Evolutionary conservation across 2,329 filamentous ascomycete species (phyloP), one percentile per base, ranked within the genome.

Genomic region (Colletotrichum godetiae): DNA sequence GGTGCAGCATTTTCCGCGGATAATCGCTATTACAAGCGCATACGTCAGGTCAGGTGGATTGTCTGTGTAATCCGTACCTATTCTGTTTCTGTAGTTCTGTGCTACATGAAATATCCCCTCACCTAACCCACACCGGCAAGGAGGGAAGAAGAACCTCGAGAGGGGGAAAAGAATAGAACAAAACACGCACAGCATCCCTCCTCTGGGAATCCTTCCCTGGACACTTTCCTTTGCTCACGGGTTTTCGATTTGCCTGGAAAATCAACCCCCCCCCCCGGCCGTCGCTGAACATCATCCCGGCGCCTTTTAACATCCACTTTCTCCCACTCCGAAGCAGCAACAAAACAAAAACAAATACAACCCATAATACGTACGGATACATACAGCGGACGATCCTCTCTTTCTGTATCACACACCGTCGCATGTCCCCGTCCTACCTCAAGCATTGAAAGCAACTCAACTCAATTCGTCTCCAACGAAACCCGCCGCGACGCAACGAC

Each of bases 381-480:
- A n/a, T 55, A 27, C 27, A 4, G 27, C 27, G 27, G 56, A 4
- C 65, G 11, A 29, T n/a, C 27, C 29, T 49, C 31, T 53, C 13
- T 35, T 12, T 52, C 52, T 71, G 68, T 46, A 67, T 61, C 56
- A 60, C 55, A 3, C 62, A 33, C 42, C 53, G 66, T 65, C 60
- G 46, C 60, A 69, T 35, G 15, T 22, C 33, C 42, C 42, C 42
- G 42, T 49, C 42, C 42, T 10, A 49, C 64, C 31, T 49, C 59
- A 49, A 29, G 53, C 24, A 13, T 15, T 42, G 13, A 19, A 19
- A 42, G 37, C 37, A 42, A 37, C 35, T 15, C 35, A 42, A 37
- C 35, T 37, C 35, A 37, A 15, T 5, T 37, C 35, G 33, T 37
- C 35, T 37, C 35, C 35, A 15, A 31, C 42, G 55, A 66, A 58